Base-by-base conservation (phyloP, 306 rosid species). In the Vicia sativa region DNA sequence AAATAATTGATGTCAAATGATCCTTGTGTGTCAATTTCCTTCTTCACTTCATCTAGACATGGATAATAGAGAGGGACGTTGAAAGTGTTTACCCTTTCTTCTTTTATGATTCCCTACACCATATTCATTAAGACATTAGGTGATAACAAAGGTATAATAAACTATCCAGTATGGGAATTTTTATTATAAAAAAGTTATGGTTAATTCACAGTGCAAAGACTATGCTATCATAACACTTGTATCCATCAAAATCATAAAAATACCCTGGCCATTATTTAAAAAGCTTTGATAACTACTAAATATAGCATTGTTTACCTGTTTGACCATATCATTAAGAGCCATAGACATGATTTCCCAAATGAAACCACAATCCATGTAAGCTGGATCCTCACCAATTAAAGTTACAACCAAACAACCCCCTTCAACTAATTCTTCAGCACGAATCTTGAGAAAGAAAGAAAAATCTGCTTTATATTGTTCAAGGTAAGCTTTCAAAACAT, bases 321-420 rank as follows among this genome's bases (percentile, higher is more conserved):
- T 45, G 43, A 81, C 84, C 89, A 84, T 84, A 41, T 81, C 80
- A 37, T 72, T 78, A 7, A 84, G 86, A 29, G 78, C 89, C 15
- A 10, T 10, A 50, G 89, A 80, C 82, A 84, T 19, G 42, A 81
- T 76, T 15, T 82, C 79, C 85, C 83, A 85, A 57, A 82, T 59
- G 45, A 12, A 77, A 38, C 74, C 68, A 26, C 81, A 44, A 13
- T 80, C 90, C 12, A 74, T 80, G 76, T 72, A 68, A 5, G 57
- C 23, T 14, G 80, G 85, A 66, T 85, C 78, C 1, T 80, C 72
- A 4, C 69, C 77, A 41, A 63, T 77, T 19, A 77, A 13, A 1
- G 90, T 85, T 8, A 85, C 43, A 42, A 82, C 78, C 87, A 85
- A 77, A 3, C 67, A 25, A 2, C 87, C 87, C 5, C 80, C 85